Percentiles rank a stretch among this genome's conserved stretches.
phyloP scores from a whole-genome alignment of 2,329 filamentous ascomycete species.

The Colletotrichum orchidophilum region DNA sequence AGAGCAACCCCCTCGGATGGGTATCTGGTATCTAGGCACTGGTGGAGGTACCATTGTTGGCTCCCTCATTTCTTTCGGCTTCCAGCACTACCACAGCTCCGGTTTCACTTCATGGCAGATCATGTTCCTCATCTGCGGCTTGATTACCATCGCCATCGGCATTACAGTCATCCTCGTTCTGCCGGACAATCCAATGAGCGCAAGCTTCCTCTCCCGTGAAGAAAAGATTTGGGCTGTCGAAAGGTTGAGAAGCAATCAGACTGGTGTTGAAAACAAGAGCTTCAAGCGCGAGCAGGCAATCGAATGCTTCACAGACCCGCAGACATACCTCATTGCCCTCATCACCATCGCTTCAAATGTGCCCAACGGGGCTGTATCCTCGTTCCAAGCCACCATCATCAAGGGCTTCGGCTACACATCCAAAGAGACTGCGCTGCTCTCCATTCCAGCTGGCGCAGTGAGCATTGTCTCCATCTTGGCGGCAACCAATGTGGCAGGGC shows the following conservation, averaged over 20 bases:
- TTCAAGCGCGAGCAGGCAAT: conserved; percentile 74
- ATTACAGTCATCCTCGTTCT: conserved; percentile 68
- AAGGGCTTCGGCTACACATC: conserved; percentile 69
- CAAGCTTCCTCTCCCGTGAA: conserved; percentile 64
- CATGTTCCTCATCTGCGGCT: conserved; percentile 70
- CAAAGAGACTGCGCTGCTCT: conserved; percentile 67
- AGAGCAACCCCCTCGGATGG: conserved; percentile 71
- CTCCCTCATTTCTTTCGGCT: conserved; percentile 63
- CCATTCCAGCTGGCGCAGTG: conserved; percentile 72
- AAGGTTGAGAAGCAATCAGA: conserved; percentile 77
- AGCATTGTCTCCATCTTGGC: conserved; percentile 68
- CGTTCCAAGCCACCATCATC: conserved; percentile 72
- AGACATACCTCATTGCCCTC: conserved; percentile 67
- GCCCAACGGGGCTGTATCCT: conserved; percentile 70
- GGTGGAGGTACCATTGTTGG: conserved; percentile 66
- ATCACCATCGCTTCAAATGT: conserved; percentile 71
- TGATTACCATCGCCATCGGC: conserved; percentile 66
- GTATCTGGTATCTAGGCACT: conserved; percentile 72
- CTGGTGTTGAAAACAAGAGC: conserved; percentile 77
- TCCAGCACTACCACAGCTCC: conserved; percentile 59
- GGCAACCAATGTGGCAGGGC: conserved; percentile 66
- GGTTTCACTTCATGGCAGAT: conserved; percentile 50
- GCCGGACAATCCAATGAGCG: conserved; percentile 63
- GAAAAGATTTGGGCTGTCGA: conserved; percentile 77
- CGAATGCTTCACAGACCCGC: conserved; percentile 57